These are phyloP conservation scores for Cochlearia excelsa DNA, from an alignment of 345 rosid genomes.

Conservation along the genomic window DNA sequence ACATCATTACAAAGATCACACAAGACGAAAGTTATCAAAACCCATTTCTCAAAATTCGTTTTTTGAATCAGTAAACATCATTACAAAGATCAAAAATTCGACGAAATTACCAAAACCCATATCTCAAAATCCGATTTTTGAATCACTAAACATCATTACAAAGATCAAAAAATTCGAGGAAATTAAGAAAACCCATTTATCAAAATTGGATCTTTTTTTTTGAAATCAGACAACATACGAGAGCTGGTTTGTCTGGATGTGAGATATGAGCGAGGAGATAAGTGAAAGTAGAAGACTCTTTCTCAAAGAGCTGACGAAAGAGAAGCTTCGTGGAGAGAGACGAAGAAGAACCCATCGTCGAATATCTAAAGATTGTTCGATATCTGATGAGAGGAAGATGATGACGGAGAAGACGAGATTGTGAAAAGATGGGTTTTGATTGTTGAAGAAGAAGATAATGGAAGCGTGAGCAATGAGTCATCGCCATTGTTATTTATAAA, in stretches of 20 bases:
- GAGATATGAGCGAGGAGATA: conserved; percentile 86
- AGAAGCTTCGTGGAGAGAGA: conserved; percentile 48
- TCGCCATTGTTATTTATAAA: not conserved
- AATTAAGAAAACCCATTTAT: too few relatives aligned
- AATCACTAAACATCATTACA: too few relatives aligned
- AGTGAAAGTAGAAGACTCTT: conserved; percentile 83
- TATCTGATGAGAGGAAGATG: not conserved
- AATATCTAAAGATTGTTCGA: not conserved
- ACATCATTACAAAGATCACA: too few relatives aligned
- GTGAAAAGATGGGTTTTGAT: not conserved
- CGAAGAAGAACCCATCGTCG: conserved; percentile 38
- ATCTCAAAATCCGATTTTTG: conserved; percentile 5
- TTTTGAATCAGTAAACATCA: too few relatives aligned
- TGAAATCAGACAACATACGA: conserved; percentile 40
- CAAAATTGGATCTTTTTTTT: too few relatives aligned
- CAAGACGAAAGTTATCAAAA: too few relatives aligned
- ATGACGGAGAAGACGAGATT: not conserved
- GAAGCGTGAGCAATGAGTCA: not conserved
- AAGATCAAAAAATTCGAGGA: too few relatives aligned
- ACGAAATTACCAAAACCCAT: conserved; percentile 16
- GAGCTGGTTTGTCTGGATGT: conserved; percentile 83
- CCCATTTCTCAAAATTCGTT: too few relatives aligned
- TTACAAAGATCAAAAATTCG: not conserved
- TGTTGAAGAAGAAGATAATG: not conserved
- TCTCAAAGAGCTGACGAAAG: conserved; percentile 90